Conservation (phyloP, 768 basidiomycete genomes). For the Suillus decipiens region DNA sequence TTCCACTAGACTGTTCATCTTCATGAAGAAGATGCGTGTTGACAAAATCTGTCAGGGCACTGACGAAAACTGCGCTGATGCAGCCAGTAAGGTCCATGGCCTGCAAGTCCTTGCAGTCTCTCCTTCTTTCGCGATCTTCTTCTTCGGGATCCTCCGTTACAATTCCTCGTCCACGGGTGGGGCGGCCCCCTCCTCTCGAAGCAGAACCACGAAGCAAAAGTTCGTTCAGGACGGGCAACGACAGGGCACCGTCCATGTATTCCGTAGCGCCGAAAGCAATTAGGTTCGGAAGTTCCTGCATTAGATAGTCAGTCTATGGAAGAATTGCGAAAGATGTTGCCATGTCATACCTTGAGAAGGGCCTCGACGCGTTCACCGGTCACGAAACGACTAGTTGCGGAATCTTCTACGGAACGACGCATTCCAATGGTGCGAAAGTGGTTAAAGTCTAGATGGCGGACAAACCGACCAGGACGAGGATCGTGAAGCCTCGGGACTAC, state of each 20-base stretch:
- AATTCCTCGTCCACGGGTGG: slow-evolving; percentile 61
- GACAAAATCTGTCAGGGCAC: slow-evolving; percentile 84
- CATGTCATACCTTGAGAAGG: slow-evolving; percentile 64
- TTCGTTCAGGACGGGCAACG: slow-evolving; percentile 82
- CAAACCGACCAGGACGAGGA: slow-evolving; percentile 75
- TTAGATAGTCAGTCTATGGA: slow-evolving; percentile 9
- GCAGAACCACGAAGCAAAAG: slow-evolving; percentile 83
- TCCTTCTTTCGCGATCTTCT: slow-evolving; percentile 72
- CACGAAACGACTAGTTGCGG: slow-evolving; percentile 87
- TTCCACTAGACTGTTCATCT: slow-evolving; percentile 45
- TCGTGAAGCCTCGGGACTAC: slow-evolving; percentile 70
- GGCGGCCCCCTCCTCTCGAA: slow-evolving; percentile 68
- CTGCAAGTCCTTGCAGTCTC: slow-evolving; percentile 76
- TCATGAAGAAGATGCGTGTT: slow-evolving; percentile 54
- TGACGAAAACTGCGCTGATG: slow-evolving; percentile 87
- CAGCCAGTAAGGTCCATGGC: slow-evolving; percentile 95
- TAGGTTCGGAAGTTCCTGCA: slow-evolving; percentile 86
- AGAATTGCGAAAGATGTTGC: slow-evolving; percentile 7
- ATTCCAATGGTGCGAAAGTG: slow-evolving; percentile 98
- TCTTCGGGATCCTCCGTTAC: slow-evolving; percentile 63
- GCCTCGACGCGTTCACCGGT: slow-evolving; percentile 84
- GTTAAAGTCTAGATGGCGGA: slow-evolving; percentile 90
- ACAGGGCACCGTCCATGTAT: slow-evolving; percentile 95
- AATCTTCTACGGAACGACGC: slow-evolving; percentile 89
- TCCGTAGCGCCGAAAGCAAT: slow-evolving; percentile 93